Conservation (phyloP, 495 filamentous ascomycete genomes). For the Neurospora sp. region DNA sequence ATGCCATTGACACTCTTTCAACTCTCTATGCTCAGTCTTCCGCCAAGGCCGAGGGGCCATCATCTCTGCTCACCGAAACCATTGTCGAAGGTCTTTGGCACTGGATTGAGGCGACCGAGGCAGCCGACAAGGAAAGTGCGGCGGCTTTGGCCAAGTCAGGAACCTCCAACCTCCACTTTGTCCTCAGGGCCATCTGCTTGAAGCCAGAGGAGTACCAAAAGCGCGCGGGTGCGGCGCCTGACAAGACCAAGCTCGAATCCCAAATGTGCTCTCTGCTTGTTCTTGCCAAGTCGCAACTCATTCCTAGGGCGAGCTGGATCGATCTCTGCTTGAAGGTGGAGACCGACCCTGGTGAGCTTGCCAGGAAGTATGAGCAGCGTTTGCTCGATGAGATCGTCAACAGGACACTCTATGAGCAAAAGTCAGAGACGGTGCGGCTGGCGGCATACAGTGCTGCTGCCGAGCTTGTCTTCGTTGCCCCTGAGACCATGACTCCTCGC, state of each 20-base stretch:
- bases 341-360: conserved; percentile 73
- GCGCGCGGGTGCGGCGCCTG: conserved; percentile 25
- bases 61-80: conserved; percentile 38
- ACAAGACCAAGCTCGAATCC: conserved; percentile 38
- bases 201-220: conserved; percentile 28
- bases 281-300: conserved; percentile 64
- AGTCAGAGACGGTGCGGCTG: conserved; percentile 39
- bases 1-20: conserved; percentile 48
- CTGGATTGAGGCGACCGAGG: conserved; percentile 59
- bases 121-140: conserved; percentile 66
- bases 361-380: conserved; percentile 37
- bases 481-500: conserved; percentile 64
- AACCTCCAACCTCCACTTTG: conserved; percentile 45
- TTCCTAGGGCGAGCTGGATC: conserved; percentile 80
- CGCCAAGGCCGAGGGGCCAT: conserved; percentile 29
- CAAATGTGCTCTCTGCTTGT: conserved; percentile 68
- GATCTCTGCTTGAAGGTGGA: conserved; percentile 66
- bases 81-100: conserved; percentile 69
- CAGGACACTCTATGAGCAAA: conserved; percentile 35
- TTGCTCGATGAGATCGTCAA: conserved; percentile 40
- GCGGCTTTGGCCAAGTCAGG: conserved; percentile 59
- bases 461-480: conserved; percentile 88
- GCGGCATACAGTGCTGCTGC: conserved; percentile 75
- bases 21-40: conserved; percentile 44
- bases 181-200: conserved; percentile 63